phyloP scores from a whole-genome alignment of 1,284 basidiomycete genomes.

The Malassezia obtusa region DNA sequence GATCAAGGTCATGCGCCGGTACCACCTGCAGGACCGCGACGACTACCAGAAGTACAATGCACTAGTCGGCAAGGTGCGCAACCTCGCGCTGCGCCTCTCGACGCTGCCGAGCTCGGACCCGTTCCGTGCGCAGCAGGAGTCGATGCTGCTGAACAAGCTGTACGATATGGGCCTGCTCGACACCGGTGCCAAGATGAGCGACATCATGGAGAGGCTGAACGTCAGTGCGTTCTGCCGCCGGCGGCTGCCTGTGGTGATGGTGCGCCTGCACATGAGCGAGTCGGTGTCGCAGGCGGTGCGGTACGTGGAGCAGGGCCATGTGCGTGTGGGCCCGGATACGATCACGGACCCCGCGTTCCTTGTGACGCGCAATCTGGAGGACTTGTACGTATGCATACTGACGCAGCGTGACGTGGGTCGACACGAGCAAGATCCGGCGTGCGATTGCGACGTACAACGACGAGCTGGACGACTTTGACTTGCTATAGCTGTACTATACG shows the following conservation, averaged over 20 bases:
- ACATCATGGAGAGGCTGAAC: slow-evolving; percentile 66
- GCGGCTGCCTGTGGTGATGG: slow-evolving; percentile 83
- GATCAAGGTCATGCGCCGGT: slow-evolving; percentile 86
- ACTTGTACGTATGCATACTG: slow-evolving; percentile 55
- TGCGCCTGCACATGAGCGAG: slow-evolving; percentile 86
- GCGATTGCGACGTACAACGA: slow-evolving; percentile 94
- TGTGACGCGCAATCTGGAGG: slow-evolving; percentile 88
- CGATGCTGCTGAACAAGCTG: slow-evolving; percentile 77
- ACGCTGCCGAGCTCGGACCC: slow-evolving; percentile 82
- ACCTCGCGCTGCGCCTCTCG: slow-evolving; percentile 75
- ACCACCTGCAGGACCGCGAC: slow-evolving; percentile 63
- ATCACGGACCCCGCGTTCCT: slow-evolving; percentile 94
- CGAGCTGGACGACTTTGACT: slow-evolving; percentile 54
- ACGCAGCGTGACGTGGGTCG: slow-evolving; percentile 80
- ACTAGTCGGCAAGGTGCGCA: slow-evolving; percentile 75
- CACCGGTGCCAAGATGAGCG: slow-evolving; percentile 52
- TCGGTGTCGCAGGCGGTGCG: slow-evolving; percentile 92
- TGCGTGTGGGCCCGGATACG: slow-evolving; percentile 89
- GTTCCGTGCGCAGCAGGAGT: slow-evolving; percentile 74
- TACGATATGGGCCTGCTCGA: slow-evolving; percentile 91
- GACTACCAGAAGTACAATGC: slow-evolving; percentile 99
- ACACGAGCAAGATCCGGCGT: slow-evolving; percentile 90
- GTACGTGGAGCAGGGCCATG: slow-evolving; percentile 96
- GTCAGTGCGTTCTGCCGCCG: slow-evolving; percentile 88
- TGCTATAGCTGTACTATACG: slow-evolving; percentile 22